These are phyloP conservation scores for Coemansia sp. DNA, from an alignment of 192 early-diverging fungal species.

Conservation along the genomic window DNA sequence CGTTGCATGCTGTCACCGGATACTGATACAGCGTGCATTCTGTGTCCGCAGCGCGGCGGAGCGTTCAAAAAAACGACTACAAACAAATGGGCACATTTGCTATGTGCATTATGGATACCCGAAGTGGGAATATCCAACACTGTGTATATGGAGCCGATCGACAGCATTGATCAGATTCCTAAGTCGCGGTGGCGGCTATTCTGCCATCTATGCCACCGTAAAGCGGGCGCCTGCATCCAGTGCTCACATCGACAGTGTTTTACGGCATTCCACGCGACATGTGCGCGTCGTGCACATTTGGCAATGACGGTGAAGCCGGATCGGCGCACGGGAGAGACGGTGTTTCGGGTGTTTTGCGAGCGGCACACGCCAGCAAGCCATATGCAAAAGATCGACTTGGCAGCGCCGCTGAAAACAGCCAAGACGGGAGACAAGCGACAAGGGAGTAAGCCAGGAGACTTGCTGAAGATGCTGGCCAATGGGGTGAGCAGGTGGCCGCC, in stretches of 20 bases:
- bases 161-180: conserved; percentile 86
- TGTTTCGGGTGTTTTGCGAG: conserved; percentile 81
- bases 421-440: conserved; percentile 7
- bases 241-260: conserved; percentile 89
- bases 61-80: conserved; percentile 95
- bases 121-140: conserved; percentile 84
- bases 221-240: conserved; percentile 90
- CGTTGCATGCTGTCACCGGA: conserved; percentile 97
- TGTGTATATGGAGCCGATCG: conserved; percentile 98
- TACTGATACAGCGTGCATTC: conserved; percentile 78
- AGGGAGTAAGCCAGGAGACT: neutral
- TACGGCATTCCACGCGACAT: conserved; percentile 89
- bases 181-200: conserved; percentile 80
- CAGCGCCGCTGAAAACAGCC: conserved; percentile 22
- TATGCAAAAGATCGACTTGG: conserved; percentile 24
- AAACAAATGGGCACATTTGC: conserved; percentile 92
- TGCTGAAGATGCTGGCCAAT: neutral
- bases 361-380: conserved; percentile 76
- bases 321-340: conserved; percentile 58
- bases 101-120: conserved; percentile 97
- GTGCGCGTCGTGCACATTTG: conserved; percentile 82
- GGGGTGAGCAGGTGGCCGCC: neutral
- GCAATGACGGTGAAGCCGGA: conserved; percentile 79
- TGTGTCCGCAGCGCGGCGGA: conserved; percentile 91
- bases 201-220: conserved; percentile 84